Percentiles rank a stretch among this genome's conserved stretches.
These are phyloP conservation scores for Scutellaria minor DNA, from an alignment of 257 asterid species.

Conservation along the genomic window DNA sequence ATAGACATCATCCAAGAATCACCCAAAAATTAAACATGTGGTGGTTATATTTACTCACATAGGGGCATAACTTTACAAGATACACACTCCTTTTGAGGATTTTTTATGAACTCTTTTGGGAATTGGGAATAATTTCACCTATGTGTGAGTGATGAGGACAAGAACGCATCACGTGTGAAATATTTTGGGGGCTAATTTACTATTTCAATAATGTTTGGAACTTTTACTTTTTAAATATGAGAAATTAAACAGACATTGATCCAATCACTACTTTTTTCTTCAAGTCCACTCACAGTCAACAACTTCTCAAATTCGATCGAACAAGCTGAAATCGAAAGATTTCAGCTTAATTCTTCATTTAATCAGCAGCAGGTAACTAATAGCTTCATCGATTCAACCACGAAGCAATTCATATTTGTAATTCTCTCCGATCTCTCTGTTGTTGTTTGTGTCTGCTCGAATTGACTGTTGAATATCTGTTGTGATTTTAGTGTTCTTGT, in stretches of 20 bases:
- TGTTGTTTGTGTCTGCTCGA: conserved; percentile 22
- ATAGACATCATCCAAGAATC: too few species aligned
- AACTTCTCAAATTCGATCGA: conserved; percentile 19
- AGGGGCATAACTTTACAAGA: too few species aligned
- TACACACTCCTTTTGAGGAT: too few species aligned
- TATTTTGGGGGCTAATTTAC: neutral
- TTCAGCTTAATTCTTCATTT: conserved; percentile 18
- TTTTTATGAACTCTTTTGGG: too few species aligned
- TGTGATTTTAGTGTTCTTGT: neutral
- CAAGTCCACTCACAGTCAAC: conserved; percentile 1
- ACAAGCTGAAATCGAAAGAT: neutral
- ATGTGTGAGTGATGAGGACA: neutral
- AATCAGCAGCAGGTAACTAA: neutral
- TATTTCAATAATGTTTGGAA: neutral
- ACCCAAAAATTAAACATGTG: too few species aligned
- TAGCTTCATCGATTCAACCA: conserved; percentile 22
- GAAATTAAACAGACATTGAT: neutral
- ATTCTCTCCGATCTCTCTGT: conserved; percentile 32
- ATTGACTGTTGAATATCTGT: conserved; percentile 3
- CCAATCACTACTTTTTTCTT: neutral
- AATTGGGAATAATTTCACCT: too few species aligned
- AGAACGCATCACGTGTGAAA: conserved; percentile 22
- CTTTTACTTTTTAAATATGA: neutral
- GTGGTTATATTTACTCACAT: too few species aligned
- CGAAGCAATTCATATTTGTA: conserved; percentile 32